These are phyloP conservation scores for Fusarium irregulare DNA, from an alignment of 2,329 filamentous ascomycete species.

Conservation along the genomic window DNA sequence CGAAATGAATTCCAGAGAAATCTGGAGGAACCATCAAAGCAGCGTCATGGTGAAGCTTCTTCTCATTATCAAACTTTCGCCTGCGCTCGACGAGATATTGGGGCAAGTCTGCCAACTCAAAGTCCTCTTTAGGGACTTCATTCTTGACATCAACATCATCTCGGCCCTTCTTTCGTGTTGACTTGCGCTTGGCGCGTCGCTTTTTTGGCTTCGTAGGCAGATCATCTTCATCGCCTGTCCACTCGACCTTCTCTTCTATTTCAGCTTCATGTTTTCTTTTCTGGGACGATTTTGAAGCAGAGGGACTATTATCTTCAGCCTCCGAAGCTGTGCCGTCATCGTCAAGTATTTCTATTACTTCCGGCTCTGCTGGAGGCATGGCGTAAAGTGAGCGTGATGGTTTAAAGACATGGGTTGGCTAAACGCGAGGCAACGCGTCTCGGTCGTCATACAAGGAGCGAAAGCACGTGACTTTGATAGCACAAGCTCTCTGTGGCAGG, in stretches of 20 bases:
- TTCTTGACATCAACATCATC: conserved; percentile 46
- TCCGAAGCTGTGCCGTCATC: conserved; percentile 41
- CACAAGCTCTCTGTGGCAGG: neutral
- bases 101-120: conserved; percentile 58
- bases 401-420: conserved; percentile 1
- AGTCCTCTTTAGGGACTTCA: conserved; percentile 55
- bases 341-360: conserved; percentile 47
- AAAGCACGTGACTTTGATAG: conserved; percentile 40
- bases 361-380: conserved; percentile 28
- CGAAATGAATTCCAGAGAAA: conserved; percentile 80
- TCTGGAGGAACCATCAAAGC: conserved; percentile 82
- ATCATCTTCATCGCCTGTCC: conserved; percentile 70
- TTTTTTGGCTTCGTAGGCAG: conserved; percentile 67
- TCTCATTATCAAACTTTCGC: conserved; percentile 73
- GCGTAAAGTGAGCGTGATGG: neutral
- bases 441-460: conserved; percentile 11
- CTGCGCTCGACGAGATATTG: conserved; percentile 80
- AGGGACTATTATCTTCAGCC: conserved; percentile 19
- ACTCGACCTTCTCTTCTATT: conserved; percentile 59
- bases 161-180: conserved; percentile 45
- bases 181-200: conserved; percentile 46
- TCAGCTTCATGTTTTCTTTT: conserved; percentile 55
- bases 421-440: conserved; percentile 34
- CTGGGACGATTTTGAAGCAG: conserved; percentile 16
- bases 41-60: conserved; percentile 69